Base-by-base conservation (phyloP, 1,284 basidiomycete genomes). In the Austropuccinia psidii region DNA sequence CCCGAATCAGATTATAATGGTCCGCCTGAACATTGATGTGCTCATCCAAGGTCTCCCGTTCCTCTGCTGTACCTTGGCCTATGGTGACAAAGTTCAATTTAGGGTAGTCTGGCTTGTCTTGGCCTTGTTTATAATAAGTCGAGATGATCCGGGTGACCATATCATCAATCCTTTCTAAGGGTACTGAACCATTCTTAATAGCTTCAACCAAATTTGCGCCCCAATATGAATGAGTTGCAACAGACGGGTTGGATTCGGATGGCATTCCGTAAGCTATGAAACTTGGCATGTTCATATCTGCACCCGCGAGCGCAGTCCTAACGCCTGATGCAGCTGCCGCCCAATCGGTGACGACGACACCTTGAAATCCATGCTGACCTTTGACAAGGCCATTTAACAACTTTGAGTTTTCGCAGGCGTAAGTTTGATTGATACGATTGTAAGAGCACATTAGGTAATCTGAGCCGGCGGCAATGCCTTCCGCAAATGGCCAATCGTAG, bases 351-450 rank as follows among this genome's bases (percentile, higher is more conserved):
- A 79, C 76, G 35, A 80, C 74, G 60, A 77, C 78, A 31, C 80
- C 80, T 13, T 77, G 76, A 75, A 80, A 80, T 31, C 75, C 39
- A 24, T 80, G 75, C 76, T 80, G 78, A 13, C 76, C 77, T 76
- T 81, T 80, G 52, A 80, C 77, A 33, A 78, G 72, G 41, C 77
- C 76, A 75, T 80, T 80, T 66, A 80, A 76, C 47, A 77, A 49
- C 58, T 79, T 75, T n/a, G 76, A 76, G 72, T 80, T 80, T 73
- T 79, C 76, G 47, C 78, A 79, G n/a, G 77, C 74, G 11, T 76
- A 75, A 2, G 75, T 75, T 29, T 75, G 74, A 76, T 81, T 80
- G 74, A 79, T 60, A 9, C 76, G 75, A 62, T 80, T 80, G 76
- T 80, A 80, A 1, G 76, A 76, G 64, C 78, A 79, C 80, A 80